Base-by-base conservation (phyloP, 805 yeast genomes). In the Metschnikowia hibisci region DNA sequence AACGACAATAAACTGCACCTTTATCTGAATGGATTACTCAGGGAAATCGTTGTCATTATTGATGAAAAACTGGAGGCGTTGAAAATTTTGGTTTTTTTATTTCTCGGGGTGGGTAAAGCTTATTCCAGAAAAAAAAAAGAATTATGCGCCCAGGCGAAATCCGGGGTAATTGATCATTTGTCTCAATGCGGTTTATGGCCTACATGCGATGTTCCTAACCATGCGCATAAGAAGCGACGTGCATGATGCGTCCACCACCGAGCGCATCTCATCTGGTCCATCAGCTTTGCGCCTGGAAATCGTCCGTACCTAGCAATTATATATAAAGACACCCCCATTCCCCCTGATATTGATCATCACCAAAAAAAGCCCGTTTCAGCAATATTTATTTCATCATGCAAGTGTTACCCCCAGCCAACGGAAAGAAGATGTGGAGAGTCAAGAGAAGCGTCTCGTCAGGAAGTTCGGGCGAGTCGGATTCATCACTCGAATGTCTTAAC, bases 361-460 rank as follows among this genome's bases (percentile, higher is more conserved):
- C 16, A 28, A 20, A 20, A 20, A 20, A 20, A 20, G 23, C 23
- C 23, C 4, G 23, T 20, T 20, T 20, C 23, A 18, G 18, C 22
- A 16, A n/a, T 3, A 13, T 44, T 30, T 13, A 18, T 13, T 15
- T 6, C 40, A 48, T 39, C 18, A 48, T 46, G 52, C 50, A 52
- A 53, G 55, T 60, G 20, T 50, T 58, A 48, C 74, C 74, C 41
- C 74, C 75, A 36, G 71, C 73, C 45, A 69, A 69, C 52, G 75
- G 75, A 31, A 69, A 63, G 43, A 70, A 69, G 46, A 57, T 69
- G 48, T 70, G 75, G 75, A 65, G 74, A 58, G 72, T 69, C 34
- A 68, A 64, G 52, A 60, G 64, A 46, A 33, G 58, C n/a, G 50
- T 47, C 8, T 46, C 56, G 5, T 40, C 55, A 4, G 42, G 50